Evolutionary conservation across 352 stramenopile genomes (phyloP).

Genomic region (Hyaloperonospora brassicae): DNA sequence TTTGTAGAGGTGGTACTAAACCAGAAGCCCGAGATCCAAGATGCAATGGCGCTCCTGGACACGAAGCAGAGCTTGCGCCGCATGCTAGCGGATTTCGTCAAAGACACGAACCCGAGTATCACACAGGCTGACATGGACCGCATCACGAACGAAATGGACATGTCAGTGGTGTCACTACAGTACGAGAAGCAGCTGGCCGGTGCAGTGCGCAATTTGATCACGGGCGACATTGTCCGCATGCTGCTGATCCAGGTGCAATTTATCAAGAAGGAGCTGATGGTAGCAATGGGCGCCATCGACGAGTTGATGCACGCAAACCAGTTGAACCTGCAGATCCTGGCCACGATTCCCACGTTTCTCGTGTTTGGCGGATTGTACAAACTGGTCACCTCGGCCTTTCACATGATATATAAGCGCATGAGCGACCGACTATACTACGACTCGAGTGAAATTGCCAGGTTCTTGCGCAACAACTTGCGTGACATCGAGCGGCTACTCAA

Average conservation of each 20-base stretch:
- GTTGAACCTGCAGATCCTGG: constrained; percentile 80
- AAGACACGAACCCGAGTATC: constrained; percentile 59
- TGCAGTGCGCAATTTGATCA: constrained; percentile 73
- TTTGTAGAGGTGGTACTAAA: constrained; percentile 75
- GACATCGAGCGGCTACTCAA: constrained; percentile 82
- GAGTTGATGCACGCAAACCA: constrained; percentile 85
- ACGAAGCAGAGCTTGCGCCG: constrained; percentile 75
- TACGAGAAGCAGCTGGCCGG: constrained; percentile 58
- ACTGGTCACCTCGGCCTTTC: constrained; percentile 43
- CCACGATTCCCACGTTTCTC: constrained; percentile 79
- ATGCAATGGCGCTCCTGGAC: constrained; percentile 61
- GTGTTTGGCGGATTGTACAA: constrained; percentile 68
- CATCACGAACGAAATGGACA: constrained; percentile 60
- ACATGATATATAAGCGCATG: constrained; percentile 69
- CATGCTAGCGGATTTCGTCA: constrained; percentile 75
- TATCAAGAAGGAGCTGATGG: constrained; percentile 87
- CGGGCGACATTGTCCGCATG: constrained; percentile 81
- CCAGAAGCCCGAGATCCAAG: constrained; percentile 78
- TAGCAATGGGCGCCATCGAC: constrained; percentile 81
- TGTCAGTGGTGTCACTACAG: constrained; percentile 67
- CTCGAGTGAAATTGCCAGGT: constrained; percentile 57
- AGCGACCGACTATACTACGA: constrained; percentile 77
- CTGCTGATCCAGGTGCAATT: constrained; percentile 84
- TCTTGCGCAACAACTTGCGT: constrained; percentile 70
- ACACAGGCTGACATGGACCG: constrained; percentile 31